Evolutionary conservation across 257 asterid genomes (phyloP).

Genomic region (Cordia subcordata): DNA sequence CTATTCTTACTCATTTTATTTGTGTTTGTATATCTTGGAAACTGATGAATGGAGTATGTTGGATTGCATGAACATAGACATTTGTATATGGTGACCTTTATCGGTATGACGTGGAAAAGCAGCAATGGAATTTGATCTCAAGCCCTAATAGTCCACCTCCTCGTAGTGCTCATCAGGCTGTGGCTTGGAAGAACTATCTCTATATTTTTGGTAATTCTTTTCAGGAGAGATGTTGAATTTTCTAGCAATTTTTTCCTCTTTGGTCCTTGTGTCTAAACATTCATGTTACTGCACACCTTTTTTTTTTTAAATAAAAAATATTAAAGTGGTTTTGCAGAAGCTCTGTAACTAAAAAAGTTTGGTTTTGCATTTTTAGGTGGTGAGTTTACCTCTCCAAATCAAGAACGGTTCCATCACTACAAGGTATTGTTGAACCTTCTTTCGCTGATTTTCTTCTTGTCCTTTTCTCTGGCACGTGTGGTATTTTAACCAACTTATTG

Average conservation of each 20-base stretch:
- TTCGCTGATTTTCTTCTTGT: background rate
- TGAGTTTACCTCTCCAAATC: constrained; percentile 98
- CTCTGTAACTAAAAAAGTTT: background rate
- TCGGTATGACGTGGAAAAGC: constrained; percentile 86
- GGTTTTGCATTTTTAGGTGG: constrained; percentile 56
- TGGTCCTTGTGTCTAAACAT: background rate
- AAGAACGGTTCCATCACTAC: constrained; percentile 99
- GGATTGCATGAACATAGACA: constrained; percentile 53
- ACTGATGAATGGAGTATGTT: too few relatives aligned
- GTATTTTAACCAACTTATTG: background rate
- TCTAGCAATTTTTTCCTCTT: background rate
- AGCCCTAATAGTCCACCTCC: constrained; percentile 99
- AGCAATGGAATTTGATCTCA: constrained; percentile 85
- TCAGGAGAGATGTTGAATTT: background rate
- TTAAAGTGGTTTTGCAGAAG: too few relatives aligned
- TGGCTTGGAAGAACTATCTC: constrained; percentile 93
- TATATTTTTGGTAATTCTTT: constrained; percentile 65
- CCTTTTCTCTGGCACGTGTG: too few relatives aligned
- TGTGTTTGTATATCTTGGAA: background rate
- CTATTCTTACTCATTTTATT: background rate
- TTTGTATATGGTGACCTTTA: constrained; percentile 92
- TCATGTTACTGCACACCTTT: background rate
- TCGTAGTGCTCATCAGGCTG: constrained; percentile 96
- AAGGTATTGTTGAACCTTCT: constrained; percentile 44
- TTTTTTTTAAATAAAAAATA: background rate